Conservation (phyloP, 345 rosid genomes). For the Noccaea caerulescens region DNA sequence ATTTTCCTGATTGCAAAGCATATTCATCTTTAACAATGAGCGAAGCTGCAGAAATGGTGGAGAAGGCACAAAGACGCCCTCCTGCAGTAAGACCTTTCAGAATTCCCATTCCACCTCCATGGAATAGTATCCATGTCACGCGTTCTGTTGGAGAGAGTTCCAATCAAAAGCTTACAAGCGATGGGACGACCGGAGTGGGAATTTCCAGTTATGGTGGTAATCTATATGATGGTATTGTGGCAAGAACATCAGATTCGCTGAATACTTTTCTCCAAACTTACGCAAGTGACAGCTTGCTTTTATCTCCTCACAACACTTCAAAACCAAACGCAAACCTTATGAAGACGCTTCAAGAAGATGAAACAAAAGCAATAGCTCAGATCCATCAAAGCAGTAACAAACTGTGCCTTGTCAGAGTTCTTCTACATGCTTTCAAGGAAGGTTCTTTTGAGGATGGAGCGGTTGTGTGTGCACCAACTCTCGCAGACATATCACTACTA, state of each 20-base stretch:
- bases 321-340: slow-evolving; percentile 38
- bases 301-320: slow-evolving; percentile 50
- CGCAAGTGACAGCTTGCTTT: slow-evolving; percentile 45
- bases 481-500: slow-evolving; percentile 55
- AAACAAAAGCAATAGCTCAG: slow-evolving; percentile 40
- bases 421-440: slow-evolving; percentile 72
- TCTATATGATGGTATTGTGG: slow-evolving; percentile 55
- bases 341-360: slow-evolving; percentile 38
- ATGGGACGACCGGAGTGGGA: slow-evolving; percentile 24
- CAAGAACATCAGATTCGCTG: slow-evolving; percentile 62
- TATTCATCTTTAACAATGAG: slow-evolving; percentile 58
- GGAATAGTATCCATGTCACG: slow-evolving; percentile 58
- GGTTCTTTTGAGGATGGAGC: slow-evolving; percentile 87
- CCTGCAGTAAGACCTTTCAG: slow-evolving; percentile 60
- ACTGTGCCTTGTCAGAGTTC: slow-evolving; percentile 74
- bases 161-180: slow-evolving; percentile 33
- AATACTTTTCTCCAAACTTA: slow-evolving; percentile 48
- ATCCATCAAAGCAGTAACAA: slow-evolving; percentile 45
- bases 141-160: slow-evolving; percentile 34
- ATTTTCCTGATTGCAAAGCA: slow-evolving; percentile 83
- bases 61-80: slow-evolving; percentile 57
- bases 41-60: slow-evolving; percentile 55
- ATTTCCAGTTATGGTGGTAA: slow-evolving; percentile 28
- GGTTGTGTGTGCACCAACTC: slow-evolving; percentile 67
- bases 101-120: slow-evolving; percentile 73